Percentiles rank a stretch among this genome's conserved stretches.
These are phyloP conservation scores for Atkinsonella texensis DNA, from an alignment of 2,329 filamentous ascomycete species.

Conservation along the genomic window DNA sequence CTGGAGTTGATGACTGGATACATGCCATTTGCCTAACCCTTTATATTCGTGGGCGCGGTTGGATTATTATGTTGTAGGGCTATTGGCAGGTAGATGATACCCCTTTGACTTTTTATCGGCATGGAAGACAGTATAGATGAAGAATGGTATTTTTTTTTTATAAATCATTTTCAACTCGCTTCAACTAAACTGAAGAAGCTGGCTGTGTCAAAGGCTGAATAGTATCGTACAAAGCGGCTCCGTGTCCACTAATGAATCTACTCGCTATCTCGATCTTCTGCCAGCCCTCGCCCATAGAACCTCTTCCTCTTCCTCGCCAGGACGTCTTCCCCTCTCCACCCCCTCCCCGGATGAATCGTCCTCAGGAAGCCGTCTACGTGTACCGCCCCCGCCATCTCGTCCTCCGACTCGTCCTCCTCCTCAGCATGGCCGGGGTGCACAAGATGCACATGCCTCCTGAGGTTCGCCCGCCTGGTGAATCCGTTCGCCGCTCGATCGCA, in stretches of 20 bases:
- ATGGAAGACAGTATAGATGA: background rate
- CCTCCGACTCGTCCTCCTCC: constrained; percentile 30
- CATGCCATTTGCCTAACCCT: background rate
- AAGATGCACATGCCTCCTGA: constrained; percentile 25
- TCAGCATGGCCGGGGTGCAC: constrained; percentile 26
- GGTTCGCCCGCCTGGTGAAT: constrained; percentile 24
- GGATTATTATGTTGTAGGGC: constrained; percentile 3
- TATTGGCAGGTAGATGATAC: constrained; percentile 6
- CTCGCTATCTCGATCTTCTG: constrained; percentile 8
- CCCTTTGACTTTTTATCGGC: constrained; percentile 3
- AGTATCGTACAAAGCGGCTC: background rate
- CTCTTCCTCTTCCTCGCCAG: constrained; percentile 18
- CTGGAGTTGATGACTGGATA: background rate
- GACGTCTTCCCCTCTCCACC: constrained; percentile 32
- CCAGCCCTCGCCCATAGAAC: constrained; percentile 10
- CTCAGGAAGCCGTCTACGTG: constrained; percentile 57
- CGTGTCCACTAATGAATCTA: background rate
- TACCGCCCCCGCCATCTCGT: constrained; percentile 48
- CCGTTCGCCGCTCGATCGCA: constrained; percentile 25
- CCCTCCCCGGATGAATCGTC: constrained; percentile 36
- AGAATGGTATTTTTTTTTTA: background rate
- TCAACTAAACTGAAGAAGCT: background rate
- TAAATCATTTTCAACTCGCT: background rate
- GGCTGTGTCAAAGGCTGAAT: background rate
- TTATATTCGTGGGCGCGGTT: background rate